Evolutionary conservation across 345 rosid genomes (phyloP).

Genomic region (Cardamine chenopodiifolia): DNA sequence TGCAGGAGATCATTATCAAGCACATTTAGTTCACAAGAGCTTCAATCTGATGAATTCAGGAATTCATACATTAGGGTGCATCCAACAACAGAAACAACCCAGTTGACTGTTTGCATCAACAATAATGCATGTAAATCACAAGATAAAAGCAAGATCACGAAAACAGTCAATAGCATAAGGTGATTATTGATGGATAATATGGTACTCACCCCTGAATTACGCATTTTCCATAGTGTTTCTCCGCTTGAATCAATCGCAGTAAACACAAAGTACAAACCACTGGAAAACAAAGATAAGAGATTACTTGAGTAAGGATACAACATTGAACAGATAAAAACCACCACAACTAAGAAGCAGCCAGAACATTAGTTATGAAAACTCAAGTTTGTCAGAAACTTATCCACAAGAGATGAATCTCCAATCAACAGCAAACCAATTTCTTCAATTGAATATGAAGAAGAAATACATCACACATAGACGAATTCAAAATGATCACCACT

Average conservation of each 20-base stretch:
- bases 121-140: neutral
- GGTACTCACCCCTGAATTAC: constrained; percentile 39
- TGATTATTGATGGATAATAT: neutral
- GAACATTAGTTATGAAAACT: neutral
- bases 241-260: constrained; percentile 38
- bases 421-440: too few species aligned
- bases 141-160: constrained; percentile 1
- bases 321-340: neutral
- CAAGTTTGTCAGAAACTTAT: too few species aligned
- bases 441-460: neutral
- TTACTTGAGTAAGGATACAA: neutral
- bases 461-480: neutral
- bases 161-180: constrained; percentile 8
- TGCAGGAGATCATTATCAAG: neutral
- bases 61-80: neutral
- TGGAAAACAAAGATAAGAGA: constrained; percentile 14
- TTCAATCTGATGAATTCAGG: neutral
- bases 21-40: neutral
- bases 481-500: neutral
- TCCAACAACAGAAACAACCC: neutral
- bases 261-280: constrained; percentile 33
- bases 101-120: neutral
- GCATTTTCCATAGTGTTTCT: constrained; percentile 45
- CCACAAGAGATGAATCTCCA: too few species aligned
- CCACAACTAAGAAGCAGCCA: neutral